phyloP scores from a whole-genome alignment of 345 rosid genomes.

The Erucastrum elatum region DNA sequence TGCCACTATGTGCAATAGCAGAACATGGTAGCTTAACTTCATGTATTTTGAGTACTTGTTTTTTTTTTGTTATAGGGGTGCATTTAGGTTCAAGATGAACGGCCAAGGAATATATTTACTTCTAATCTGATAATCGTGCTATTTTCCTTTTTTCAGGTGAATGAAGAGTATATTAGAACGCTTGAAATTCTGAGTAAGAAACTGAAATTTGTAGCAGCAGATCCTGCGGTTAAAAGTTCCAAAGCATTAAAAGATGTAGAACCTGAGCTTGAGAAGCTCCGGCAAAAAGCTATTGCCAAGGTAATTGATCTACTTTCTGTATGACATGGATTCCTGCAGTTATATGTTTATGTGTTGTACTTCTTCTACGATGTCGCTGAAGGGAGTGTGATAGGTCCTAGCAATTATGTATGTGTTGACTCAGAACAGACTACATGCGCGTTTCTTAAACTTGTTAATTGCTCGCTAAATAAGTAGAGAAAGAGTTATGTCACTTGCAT shows the following conservation, averaged over 20 bases:
- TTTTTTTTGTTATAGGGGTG: neutral
- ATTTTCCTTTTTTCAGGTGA: slow-evolving; percentile 63
- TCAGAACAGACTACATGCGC: slow-evolving; percentile 3
- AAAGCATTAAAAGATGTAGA: slow-evolving; percentile 95
- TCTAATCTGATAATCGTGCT: slow-evolving; percentile 19
- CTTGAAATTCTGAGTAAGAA: slow-evolving; percentile 93
- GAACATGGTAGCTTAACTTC: neutral
- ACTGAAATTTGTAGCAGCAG: slow-evolving; percentile 78
- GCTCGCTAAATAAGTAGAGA: slow-evolving; percentile 3
- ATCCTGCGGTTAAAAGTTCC: slow-evolving; percentile 72
- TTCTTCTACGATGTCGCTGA: slow-evolving; percentile 11
- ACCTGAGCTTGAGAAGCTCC: slow-evolving; percentile 95
- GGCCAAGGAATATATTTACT: neutral
- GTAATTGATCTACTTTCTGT: slow-evolving; percentile 42
- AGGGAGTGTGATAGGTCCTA: slow-evolving; percentile 14
- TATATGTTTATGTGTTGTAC: slow-evolving; percentile 5
- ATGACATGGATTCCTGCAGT: neutral
- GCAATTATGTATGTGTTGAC: neutral
- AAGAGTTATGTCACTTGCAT: neutral
- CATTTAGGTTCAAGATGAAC: slow-evolving; percentile 8
- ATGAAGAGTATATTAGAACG: slow-evolving; percentile 85
- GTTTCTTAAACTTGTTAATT: neutral
- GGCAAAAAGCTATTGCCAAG: slow-evolving; percentile 96
- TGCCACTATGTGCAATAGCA: slow-evolving; percentile 1
- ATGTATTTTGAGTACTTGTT: too few relatives aligned